Evolutionary conservation across 1,139 yeast species (phyloP), one percentile per base, ranked within the genome.

Genomic region (Pichia sp.): DNA sequence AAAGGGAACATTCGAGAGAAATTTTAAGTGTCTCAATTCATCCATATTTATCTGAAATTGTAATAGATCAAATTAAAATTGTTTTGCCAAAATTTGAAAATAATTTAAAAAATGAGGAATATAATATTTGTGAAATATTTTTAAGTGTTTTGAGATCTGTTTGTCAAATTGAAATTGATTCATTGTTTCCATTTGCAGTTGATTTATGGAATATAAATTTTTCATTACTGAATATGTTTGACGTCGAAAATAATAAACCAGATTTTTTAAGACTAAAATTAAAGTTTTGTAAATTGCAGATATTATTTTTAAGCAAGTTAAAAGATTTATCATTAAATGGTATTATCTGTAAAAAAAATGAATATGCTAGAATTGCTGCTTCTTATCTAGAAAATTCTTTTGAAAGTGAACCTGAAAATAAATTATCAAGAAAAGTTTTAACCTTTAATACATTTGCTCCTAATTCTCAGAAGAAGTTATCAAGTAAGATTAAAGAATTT

Each of bases 331-430:
- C 78, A 0, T 56, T 75, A 33, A 67, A 72, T 38, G 88, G 90
- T 40, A 85, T 83, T 38, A 74, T 74, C 55, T 70, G 71, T 45
- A 56, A 76, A 18, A 77, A 92, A 57, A 86, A 85, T 61, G 67
- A 67, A 42, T 77, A 79, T 66, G 78, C 88, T 4, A 75, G 79
- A 55, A 64, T 75, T 8, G 74, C 78, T 5, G 75, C 81, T 26
- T 83, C 77, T 41, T 86, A 94, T 90, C 72, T 87, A 48, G 89
- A 82, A 52, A 69, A 70, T 44, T 76, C 87, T 0, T 73, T 74
- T 54, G 65, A 56, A 48, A 69, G 63, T 39, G 55, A 44, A 34
- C 33, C 30, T 29, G 47, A 40, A 5, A 10, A 42, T 18, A 18
- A 26, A 1, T 5, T 31, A 28, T 38, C 34, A 37, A 34, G 32